phyloP scores from a whole-genome alignment of 2,329 filamentous ascomycete species.

The Penicillium sp. region DNA sequence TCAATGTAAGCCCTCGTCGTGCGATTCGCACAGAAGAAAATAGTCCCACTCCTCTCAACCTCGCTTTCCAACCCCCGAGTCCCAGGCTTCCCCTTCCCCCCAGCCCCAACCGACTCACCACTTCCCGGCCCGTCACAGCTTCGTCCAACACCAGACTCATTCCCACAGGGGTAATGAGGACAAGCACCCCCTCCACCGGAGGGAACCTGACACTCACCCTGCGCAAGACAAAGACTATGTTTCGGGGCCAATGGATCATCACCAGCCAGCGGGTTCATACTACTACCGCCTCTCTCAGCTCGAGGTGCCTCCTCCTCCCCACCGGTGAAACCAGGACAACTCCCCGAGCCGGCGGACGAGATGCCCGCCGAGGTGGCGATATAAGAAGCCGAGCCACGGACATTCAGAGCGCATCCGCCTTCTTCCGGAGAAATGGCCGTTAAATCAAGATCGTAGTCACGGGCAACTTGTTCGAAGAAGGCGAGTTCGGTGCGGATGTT shows the following conservation, averaged over 20 bases:
- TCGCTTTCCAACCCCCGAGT: neutral
- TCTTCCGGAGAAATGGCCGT: slow-evolving; percentile 34
- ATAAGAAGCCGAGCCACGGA: slow-evolving; percentile 4
- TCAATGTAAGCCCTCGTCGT: slow-evolving; percentile 56
- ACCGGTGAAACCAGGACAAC: slow-evolving; percentile 25
- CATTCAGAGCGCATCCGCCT: slow-evolving; percentile 33
- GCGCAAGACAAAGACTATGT: slow-evolving; percentile 17
- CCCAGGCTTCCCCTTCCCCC: neutral
- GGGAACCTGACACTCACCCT: slow-evolving; percentile 25
- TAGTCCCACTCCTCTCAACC: slow-evolving; percentile 12
- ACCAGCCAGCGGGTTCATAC: neutral
- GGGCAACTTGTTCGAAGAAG: slow-evolving; percentile 64
- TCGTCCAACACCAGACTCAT: neutral
- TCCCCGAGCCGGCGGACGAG: slow-evolving; percentile 18
- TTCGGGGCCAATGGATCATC: neutral
- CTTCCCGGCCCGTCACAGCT: neutral
- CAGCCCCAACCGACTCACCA: no score
- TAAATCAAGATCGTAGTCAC: slow-evolving; percentile 56
- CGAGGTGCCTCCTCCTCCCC: slow-evolving; percentile 20
- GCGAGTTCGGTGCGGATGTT: slow-evolving; percentile 64
- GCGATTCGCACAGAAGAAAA: slow-evolving; percentile 37
- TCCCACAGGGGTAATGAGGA: slow-evolving; percentile 1
- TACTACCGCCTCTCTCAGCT: no score
- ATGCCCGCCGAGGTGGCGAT: slow-evolving; percentile 19
- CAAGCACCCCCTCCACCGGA: slow-evolving; percentile 12